A percentile compares a stretch with the other conserved stretches of the same genome.
Conservation (phyloP, 441 rosid genomes). For the Erodium chrysanthum region DNA sequence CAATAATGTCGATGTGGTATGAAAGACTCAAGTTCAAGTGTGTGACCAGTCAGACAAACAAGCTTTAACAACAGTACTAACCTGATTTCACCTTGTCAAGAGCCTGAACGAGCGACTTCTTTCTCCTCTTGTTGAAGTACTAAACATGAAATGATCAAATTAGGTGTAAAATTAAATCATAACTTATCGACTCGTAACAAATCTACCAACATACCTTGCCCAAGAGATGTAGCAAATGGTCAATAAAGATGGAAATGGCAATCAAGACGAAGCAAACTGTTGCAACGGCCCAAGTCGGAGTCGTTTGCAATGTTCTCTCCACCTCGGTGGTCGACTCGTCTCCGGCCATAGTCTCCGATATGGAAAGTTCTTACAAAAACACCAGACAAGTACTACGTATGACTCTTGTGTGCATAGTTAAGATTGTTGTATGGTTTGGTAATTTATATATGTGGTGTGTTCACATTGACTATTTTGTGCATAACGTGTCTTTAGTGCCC, state of each 20-base stretch:
- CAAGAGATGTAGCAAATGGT: slow-evolving; percentile 44
- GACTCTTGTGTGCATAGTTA: too few relatives aligned
- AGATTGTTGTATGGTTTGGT: background rate
- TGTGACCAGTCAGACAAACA: background rate
- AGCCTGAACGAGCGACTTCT: slow-evolving; percentile 49
- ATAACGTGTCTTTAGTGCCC: background rate
- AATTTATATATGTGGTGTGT: background rate
- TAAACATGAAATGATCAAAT: slow-evolving; percentile 7
- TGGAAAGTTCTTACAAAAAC: background rate
- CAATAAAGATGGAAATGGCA: slow-evolving; percentile 37
- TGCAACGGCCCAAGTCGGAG: slow-evolving; percentile 87
- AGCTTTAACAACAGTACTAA: slow-evolving; percentile 12
- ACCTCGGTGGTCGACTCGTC: slow-evolving; percentile 16
- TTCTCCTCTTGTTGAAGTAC: slow-evolving; percentile 44
- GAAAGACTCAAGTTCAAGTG: too few relatives aligned
- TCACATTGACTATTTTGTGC: background rate
- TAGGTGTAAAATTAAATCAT: too few relatives aligned
- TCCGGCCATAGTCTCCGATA: slow-evolving; percentile 18
- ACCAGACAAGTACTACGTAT: too few relatives aligned
- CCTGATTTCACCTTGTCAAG: slow-evolving; percentile 79
- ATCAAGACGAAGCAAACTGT: slow-evolving; percentile 59
- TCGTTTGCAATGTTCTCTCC: slow-evolving; percentile 36
- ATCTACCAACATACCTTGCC: slow-evolving; percentile 31
- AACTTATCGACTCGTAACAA: too few relatives aligned
- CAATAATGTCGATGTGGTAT: too few relatives aligned